These are phyloP conservation scores for Populus euphratica DNA, from an alignment of 345 rosid genomes.

Conservation along the genomic window DNA sequence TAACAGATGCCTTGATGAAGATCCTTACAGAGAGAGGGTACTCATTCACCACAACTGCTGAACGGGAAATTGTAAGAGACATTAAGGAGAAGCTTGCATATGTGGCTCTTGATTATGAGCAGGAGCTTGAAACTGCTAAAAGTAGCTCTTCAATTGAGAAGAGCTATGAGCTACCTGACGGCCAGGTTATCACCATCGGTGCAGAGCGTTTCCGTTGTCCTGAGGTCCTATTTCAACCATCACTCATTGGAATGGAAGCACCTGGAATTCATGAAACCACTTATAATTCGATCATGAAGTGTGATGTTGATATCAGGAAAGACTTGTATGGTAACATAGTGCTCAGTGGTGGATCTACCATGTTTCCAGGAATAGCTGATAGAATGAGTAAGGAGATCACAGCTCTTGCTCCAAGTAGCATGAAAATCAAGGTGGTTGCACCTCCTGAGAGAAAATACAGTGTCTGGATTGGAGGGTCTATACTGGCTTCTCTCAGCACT, in stretches of 20 bases:
- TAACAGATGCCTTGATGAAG: constrained; percentile 61
- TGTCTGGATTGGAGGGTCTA: constrained; percentile 38
- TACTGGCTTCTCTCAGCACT: constrained; percentile 30
- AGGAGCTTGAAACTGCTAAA: constrained; percentile 37
- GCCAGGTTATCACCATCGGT: constrained; percentile 24
- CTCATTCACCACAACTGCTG: constrained; percentile 40
- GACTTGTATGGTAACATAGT: neutral
- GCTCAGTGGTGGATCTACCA: neutral
- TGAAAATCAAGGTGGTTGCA: constrained; percentile 6
- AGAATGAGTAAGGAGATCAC: neutral
- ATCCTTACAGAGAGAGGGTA: constrained; percentile 46
- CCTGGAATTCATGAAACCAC: constrained; percentile 41
- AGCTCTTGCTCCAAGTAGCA: neutral
- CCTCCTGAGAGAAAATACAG: constrained; percentile 30
- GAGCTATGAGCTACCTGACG: constrained; percentile 25
- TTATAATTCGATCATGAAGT: constrained; percentile 37
- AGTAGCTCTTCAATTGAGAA: constrained; percentile 36
- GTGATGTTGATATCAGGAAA: constrained; percentile 15
- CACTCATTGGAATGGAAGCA: constrained; percentile 39
- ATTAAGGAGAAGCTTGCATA: neutral
- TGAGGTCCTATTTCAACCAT: constrained; percentile 38
- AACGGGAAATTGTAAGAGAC: neutral
- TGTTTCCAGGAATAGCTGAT: neutral
- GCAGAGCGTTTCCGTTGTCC: constrained; percentile 39
- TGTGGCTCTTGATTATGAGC: constrained; percentile 29